Percentiles rank a stretch among this genome's conserved stretches.
These are phyloP conservation scores for Huiozyma sinensis DNA, from an alignment of 805 yeast species.

Conservation along the genomic window DNA sequence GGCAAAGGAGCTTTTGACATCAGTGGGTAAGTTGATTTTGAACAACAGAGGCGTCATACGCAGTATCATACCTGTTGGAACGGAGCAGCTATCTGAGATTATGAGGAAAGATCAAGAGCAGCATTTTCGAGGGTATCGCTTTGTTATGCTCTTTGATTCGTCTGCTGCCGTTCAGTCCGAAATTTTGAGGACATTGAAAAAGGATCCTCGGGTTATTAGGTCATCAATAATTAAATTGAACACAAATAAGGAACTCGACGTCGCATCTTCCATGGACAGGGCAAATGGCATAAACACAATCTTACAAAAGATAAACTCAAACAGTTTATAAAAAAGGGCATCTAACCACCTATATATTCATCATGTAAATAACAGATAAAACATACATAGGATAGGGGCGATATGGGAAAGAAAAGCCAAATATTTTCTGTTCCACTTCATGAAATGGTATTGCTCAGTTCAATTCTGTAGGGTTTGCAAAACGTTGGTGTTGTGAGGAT, in stretches of 20 bases:
- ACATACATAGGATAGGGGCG: too few species aligned
- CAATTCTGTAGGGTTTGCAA: too few species aligned
- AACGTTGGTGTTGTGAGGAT: too few species aligned
- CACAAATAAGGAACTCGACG: slow-evolving; percentile 40
- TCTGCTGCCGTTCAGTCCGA: slow-evolving; percentile 81
- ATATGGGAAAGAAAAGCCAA: too few species aligned
- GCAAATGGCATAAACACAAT: slow-evolving; percentile 12
- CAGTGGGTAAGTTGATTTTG: slow-evolving; percentile 73
- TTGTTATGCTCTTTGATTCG: slow-evolving; percentile 76
- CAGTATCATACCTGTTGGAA: slow-evolving; percentile 69
- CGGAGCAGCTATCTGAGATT: slow-evolving; percentile 60
- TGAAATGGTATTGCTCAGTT: too few species aligned
- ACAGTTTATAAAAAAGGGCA: too few species aligned
- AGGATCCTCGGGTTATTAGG: slow-evolving; percentile 86
- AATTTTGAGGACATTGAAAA: slow-evolving; percentile 63
- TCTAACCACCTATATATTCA: too few species aligned
- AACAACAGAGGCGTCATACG: slow-evolving; percentile 92
- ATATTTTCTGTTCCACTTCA: too few species aligned
- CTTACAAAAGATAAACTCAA: too few species aligned
- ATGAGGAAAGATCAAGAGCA: slow-evolving; percentile 77
- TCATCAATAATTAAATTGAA: slow-evolving; percentile 59
- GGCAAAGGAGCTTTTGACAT: slow-evolving; percentile 51
- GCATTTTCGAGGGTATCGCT: slow-evolving; percentile 85
- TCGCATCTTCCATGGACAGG: slow-evolving; percentile 48
- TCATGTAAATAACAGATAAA: too few species aligned